These are phyloP conservation scores for Berberis thunbergii DNA, from an alignment of 164 flowering plant genomes.

Conservation along the genomic window DNA sequence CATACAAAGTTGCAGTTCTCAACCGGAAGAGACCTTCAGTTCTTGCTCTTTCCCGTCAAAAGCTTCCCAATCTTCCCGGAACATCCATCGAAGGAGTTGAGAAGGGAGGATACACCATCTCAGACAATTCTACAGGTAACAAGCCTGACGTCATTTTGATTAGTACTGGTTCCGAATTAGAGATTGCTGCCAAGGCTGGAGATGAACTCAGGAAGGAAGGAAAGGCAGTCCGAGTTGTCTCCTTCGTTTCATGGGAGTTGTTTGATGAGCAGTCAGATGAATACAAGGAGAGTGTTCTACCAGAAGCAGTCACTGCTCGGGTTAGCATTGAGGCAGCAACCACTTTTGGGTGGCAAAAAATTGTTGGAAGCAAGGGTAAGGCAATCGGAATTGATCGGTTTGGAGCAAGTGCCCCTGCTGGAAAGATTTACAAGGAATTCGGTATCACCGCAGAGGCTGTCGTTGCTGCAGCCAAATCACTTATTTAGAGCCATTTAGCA, in stretches of 20 bases:
- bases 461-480: conserved; percentile 67
- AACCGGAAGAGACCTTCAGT: conserved; percentile 83
- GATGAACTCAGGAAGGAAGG: conserved; percentile 88
- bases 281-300: conserved; percentile 94
- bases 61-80: conserved; percentile 76
- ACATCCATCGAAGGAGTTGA: conserved; percentile 83
- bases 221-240: conserved; percentile 80
- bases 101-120: conserved; percentile 83
- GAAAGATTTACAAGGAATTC: conserved; percentile 80
- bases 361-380: conserved; percentile 75
- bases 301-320: conserved; percentile 67
- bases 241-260: conserved; percentile 84
- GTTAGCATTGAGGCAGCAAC: conserved; percentile 94
- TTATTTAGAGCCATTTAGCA: conserved; percentile 22
- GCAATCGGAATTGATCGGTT: conserved; percentile 82
- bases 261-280: conserved; percentile 81
- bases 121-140: conserved; percentile 77
- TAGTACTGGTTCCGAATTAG: conserved; percentile 96
- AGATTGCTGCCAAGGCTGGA: conserved; percentile 77
- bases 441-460: conserved; percentile 88
- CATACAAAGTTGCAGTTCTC: conserved; percentile 77
- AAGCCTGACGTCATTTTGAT: conserved; percentile 85
- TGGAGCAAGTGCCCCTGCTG: conserved; percentile 98
- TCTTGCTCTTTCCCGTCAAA: conserved; percentile 91
- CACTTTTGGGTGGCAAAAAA: conserved; percentile 87